phyloP scores from a whole-genome alignment of 2,329 filamentous ascomycete genomes.

The Colletotrichum aenigma region DNA sequence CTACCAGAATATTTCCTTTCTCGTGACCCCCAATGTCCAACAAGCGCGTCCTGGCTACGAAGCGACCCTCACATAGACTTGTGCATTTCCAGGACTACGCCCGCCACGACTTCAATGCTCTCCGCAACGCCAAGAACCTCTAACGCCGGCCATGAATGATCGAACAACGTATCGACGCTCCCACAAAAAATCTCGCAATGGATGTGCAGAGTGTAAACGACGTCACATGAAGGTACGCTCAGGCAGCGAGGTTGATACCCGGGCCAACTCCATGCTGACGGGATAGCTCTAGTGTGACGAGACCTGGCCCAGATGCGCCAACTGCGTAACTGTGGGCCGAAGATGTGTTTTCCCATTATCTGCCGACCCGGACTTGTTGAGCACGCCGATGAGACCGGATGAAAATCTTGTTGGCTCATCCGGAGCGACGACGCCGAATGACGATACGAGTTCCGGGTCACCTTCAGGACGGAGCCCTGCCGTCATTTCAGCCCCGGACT shows the following conservation, averaged over 20 bases:
- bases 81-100: not conserved
- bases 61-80: not conserved
- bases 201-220: constrained; percentile 34
- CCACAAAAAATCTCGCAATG: constrained; percentile 36
- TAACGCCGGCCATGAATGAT: not conserved
- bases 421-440: not conserved
- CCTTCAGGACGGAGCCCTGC: not conserved
- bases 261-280: not conserved
- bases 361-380: not conserved
- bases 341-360: constrained; percentile 25
- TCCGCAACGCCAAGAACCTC: not conserved
- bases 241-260: not conserved
- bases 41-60: not conserved
- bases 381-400: not conserved
- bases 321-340: constrained; percentile 31
- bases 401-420: not conserved
- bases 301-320: constrained; percentile 28
- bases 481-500: not conserved
- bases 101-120: not conserved
- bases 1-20: not conserved
- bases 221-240: constrained; percentile 34
- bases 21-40: not conserved
- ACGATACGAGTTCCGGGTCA: not conserved
- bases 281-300: constrained; percentile 28
- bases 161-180: not conserved